Evolutionary conservation across 2,329 filamentous ascomycete genomes (phyloP), one percentile per base, ranked within the genome.

Genomic region (Teratosphaeria gauchensis): DNA sequence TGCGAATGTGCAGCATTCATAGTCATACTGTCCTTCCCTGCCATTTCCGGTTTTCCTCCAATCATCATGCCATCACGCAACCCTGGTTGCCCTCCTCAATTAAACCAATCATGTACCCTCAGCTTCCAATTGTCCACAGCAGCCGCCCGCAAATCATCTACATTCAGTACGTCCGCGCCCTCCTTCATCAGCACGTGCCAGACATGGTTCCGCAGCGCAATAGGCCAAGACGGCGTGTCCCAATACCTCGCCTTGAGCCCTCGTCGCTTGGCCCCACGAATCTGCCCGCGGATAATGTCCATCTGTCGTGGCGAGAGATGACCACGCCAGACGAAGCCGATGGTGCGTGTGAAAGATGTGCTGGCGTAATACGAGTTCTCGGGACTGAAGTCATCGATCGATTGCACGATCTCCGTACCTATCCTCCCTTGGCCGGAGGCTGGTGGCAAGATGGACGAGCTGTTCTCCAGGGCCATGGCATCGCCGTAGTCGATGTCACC

Each of bases 311-410:
- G 58, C 0, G 74, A 78, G 1, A 88, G 68, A 2, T 72, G 73
- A 3, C 77, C 78, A 66, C 69, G 77, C 75, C 70, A 78, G 53
- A 69, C 61, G 59, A 66, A 67, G 3, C 71, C 86, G 14, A 89
- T 76, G 0, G 78, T 69, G 3, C 71, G 66, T 19, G 71, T 72
- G 66, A 89, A 85, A 16, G 81, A 79, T 2, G 80, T 78, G 54
- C 82, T 85, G 19, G 86, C 84, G 70, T 88, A 89, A 72, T 84
- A 85, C 3, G 84, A 86, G 69, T 87, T 89, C 19, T 74, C 72
- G 1, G 66, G 59, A 65, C 78, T 77, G 72, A 80, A 86, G 0
- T 70, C 69, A 62, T 76, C 73, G 31, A 76, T 72, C 2, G 66
- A 66, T 33, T 74, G 72, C 2, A 69, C 61, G 53, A 46, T 12